phyloP scores from a whole-genome alignment of 177 flowering plant genomes.

The Vitis hybrid region DNA sequence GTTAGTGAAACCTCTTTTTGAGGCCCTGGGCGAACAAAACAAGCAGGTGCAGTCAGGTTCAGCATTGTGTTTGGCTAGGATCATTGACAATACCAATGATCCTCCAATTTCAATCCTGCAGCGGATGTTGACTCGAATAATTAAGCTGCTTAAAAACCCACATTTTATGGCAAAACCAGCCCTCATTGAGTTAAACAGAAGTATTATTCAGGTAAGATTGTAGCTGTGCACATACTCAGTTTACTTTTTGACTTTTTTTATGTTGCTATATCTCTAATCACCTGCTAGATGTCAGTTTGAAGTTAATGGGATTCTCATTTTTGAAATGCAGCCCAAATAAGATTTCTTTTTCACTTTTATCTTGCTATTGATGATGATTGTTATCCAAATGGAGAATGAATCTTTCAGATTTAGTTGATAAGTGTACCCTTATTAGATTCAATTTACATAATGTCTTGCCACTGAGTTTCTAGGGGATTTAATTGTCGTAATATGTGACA shows the following conservation, averaged over 20 bases:
- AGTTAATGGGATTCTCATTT: too few relatives aligned
- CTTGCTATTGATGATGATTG: neutral
- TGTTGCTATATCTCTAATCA: too few relatives aligned
- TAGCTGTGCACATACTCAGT: neutral
- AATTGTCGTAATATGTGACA: too few relatives aligned
- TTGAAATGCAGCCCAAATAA: too few relatives aligned
- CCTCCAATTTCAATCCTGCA: constrained; percentile 64
- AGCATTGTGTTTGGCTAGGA: constrained; percentile 76
- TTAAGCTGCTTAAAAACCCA: constrained; percentile 75
- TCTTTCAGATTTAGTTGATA: neutral
- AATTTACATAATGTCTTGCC: too few relatives aligned
- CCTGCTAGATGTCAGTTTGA: too few relatives aligned
- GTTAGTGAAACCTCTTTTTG: constrained; percentile 82
- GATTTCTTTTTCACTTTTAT: neutral
- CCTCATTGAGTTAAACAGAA: constrained; percentile 68
- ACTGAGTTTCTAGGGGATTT: too few relatives aligned
- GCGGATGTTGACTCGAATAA: constrained; percentile 61
- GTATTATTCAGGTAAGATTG: constrained; percentile 68
- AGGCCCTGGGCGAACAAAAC: constrained; percentile 87
- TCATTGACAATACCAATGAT: constrained; percentile 57
- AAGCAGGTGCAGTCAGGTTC: constrained; percentile 77
- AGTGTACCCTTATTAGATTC: too few relatives aligned
- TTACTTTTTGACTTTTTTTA: neutral
- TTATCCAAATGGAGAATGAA: neutral
- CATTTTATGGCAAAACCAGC: constrained; percentile 91